phyloP scores from a whole-genome alignment of 805 yeast genomes.

The Yamadazyma takamatsuzukensis region DNA sequence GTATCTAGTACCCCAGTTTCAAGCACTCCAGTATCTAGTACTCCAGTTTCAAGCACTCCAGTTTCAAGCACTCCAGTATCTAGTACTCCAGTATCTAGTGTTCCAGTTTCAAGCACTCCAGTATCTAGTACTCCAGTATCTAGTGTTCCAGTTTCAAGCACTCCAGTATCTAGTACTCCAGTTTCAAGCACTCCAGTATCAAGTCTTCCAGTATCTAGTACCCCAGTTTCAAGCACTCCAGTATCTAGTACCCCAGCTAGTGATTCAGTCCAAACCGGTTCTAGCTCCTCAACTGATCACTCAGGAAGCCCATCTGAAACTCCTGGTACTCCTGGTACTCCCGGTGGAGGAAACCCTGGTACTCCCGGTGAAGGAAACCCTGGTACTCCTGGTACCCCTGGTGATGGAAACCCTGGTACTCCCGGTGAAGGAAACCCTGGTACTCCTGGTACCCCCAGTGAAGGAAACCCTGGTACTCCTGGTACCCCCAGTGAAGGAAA shows the following conservation, averaged over 20 bases:
- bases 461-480: conserved; percentile 1
- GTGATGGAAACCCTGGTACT: background rate
- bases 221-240: conserved; percentile 1
- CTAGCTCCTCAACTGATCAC: background rate
- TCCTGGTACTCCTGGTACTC: background rate
- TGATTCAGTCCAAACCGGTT: conserved; percentile 5
- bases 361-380: background rate
- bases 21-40: too few relatives aligned
- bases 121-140: conserved; percentile 1
- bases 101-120: background rate
- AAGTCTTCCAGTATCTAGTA: too few relatives aligned
- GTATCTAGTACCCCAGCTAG: background rate
- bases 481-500: background rate
- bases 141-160: too few relatives aligned
- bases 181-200: too few relatives aligned
- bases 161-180: too few relatives aligned
- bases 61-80: background rate
- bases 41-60: background rate
- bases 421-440: conserved; percentile 1
- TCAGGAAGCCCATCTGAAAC: background rate
- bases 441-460: background rate
- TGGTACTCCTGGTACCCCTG: conserved; percentile 1
- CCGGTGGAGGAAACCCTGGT: conserved; percentile 1
- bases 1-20: background rate
- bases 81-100: background rate